phyloP scores from a whole-genome alignment of 2,329 filamentous ascomycete genomes.

The Neofusicoccum kwambonambiense region DNA sequence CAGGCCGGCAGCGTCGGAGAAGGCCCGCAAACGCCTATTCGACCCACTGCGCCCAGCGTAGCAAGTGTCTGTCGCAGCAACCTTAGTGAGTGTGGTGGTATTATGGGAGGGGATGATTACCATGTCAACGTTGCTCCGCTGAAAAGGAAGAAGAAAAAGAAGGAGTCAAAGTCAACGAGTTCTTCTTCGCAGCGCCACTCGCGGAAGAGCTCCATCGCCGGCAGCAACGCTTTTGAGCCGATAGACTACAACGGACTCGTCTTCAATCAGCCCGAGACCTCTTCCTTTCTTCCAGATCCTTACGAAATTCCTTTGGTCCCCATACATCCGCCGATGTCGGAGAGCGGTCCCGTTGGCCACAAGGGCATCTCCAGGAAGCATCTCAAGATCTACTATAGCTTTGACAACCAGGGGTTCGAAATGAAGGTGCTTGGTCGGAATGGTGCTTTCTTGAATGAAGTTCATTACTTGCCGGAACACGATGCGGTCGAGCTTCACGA shows the following conservation, averaged over 20 bases:
- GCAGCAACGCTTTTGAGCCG: slow-evolving; percentile 35
- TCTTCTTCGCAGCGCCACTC: slow-evolving; percentile 45
- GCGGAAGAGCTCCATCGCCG: slow-evolving; percentile 33
- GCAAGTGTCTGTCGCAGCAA: slow-evolving; percentile 24
- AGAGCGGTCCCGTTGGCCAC: slow-evolving; percentile 47
- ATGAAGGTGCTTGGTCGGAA: slow-evolving; percentile 63
- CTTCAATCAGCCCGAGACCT: slow-evolving; percentile 30
- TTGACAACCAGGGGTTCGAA: slow-evolving; percentile 62
- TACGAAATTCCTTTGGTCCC: slow-evolving; percentile 64
- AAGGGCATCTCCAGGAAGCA: slow-evolving; percentile 74
- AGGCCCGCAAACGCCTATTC: slow-evolving; percentile 20
- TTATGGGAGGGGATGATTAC: slow-evolving; percentile 25
- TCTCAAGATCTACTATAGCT: slow-evolving; percentile 69
- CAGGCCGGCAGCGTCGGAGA: slow-evolving; percentile 23
- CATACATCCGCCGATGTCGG: slow-evolving; percentile 66
- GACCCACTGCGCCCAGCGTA: slow-evolving; percentile 12
- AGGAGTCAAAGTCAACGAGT: slow-evolving; percentile 50
- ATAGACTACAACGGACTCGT: slow-evolving; percentile 54
- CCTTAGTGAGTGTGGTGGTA: slow-evolving; percentile 28
- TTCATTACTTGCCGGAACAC: slow-evolving; percentile 51
- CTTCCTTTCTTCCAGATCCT: slow-evolving; percentile 59
- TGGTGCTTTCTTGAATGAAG: slow-evolving; percentile 67
- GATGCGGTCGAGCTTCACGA: slow-evolving; percentile 60
- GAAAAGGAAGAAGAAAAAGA: slow-evolving; percentile 15
- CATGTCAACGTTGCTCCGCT: slow-evolving; percentile 18